Base-by-base conservation (phyloP, 805 yeast species). In the Saccharomycopsis sp. region DNA sequence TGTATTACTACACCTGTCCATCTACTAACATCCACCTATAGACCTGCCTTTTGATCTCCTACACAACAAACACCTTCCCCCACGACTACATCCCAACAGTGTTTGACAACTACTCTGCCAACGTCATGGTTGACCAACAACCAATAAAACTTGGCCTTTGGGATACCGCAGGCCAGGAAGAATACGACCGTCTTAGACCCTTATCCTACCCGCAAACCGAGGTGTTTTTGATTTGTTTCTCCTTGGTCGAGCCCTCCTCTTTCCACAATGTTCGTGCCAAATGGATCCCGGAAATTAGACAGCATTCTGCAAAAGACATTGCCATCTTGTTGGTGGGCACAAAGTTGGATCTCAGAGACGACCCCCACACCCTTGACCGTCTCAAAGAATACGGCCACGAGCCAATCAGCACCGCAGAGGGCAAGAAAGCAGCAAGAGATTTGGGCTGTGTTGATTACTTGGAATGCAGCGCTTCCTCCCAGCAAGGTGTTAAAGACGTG, bases 91-190 rank as follows among this genome's bases (percentile, higher is more conserved):
- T 87, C 44, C 96, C 96, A 37, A 87, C 96, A 0, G 95, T 87
- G 4, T 87, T 87, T 54, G 96, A 87, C 58, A 86, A 87, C 61
- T 87, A 87, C 59, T 75, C 94, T 2, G 89, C 94, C 13, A 80
- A 80, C 32, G 86, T 87, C 19, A 74, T 85, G 70, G 78, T 79
- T 16, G 89, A 81, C 53, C 80, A 82, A 21, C 86, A 80, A 53
- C 83, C 85, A 41, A 79, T 82, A 53, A 85, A 84, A 54, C 67
- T 87, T 38, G 94, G 94, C 18, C 69, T 87, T 34, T 87, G 95
- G 95, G 96, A 87, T 71, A 87, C 96, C 12, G 95, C 96, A 3
- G 96, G 96, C 20, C 95, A 87, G 61, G 81, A 83, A 54, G 95
- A 86, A 57, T 86, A 86, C 59, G 95, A 87, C 58, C 69, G 95